Conservation (phyloP, 139 green algal species). For the Zygnema cylindricum region DNA sequence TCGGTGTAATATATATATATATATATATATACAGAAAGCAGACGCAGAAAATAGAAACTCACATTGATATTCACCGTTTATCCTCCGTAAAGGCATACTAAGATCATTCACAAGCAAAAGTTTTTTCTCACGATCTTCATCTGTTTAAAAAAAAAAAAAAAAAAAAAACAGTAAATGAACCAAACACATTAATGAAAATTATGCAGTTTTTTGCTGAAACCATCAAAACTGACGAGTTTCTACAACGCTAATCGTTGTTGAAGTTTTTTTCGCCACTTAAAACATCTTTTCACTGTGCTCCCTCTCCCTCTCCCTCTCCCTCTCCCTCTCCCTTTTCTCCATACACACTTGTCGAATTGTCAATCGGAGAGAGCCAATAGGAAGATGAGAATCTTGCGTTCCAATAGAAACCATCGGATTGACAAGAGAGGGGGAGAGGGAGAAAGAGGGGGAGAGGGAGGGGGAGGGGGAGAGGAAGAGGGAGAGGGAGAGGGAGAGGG, state of each 20-base stretch:
- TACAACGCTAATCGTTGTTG: background rate
- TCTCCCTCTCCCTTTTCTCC: background rate
- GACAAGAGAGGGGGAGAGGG: too few relatives aligned
- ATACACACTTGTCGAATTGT: too few relatives aligned
- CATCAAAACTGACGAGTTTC: background rate
- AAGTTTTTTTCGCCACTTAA: too few relatives aligned
- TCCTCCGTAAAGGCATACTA: slow-evolving; percentile 34
- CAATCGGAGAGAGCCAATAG: too few relatives aligned
- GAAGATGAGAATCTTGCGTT: too few relatives aligned
- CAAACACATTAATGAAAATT: background rate
- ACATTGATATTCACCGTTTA: slow-evolving; percentile 27
- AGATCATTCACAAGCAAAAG: slow-evolving; percentile 21
- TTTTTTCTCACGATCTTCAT: background rate
- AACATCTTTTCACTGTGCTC: too few relatives aligned
- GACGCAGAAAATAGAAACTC: background rate
- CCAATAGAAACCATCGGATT: too few relatives aligned
- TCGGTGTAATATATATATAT: background rate
- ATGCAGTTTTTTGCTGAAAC: background rate
- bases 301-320: background rate
- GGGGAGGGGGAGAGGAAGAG: too few relatives aligned
- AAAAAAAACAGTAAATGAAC: background rate
- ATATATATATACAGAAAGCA: background rate
- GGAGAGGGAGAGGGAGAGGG: too few relatives aligned
- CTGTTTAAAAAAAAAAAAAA: background rate
- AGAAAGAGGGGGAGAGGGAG: too few relatives aligned